These are phyloP conservation scores for Plasmodium cynomolgi DNA, from an alignment of 169 alveolate genomes.

Conservation along the genomic window DNA sequence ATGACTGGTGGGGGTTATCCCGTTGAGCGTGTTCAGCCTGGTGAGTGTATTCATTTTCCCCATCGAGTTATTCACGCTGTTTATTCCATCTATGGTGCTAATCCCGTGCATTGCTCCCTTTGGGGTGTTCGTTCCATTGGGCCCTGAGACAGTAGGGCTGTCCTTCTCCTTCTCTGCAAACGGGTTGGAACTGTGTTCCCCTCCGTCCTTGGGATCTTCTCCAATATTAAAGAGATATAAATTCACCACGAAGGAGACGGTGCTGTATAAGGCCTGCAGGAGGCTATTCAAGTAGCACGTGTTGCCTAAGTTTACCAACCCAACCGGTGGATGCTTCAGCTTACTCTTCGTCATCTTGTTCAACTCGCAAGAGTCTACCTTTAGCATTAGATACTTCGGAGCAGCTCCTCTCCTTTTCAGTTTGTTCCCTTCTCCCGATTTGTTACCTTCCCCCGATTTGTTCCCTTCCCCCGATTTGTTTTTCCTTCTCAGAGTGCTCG, in stretches of 20 bases:
- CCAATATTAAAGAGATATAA: conserved; percentile 6
- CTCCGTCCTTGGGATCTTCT: not conserved
- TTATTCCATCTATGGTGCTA: not conserved
- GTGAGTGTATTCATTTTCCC: not conserved
- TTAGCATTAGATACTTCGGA: conserved; percentile 49
- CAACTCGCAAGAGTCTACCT: not conserved
- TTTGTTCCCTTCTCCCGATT: not conserved
- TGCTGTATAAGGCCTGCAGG: conserved; percentile 95
- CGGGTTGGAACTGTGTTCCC: not conserved
- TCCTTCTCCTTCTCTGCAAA: not conserved
- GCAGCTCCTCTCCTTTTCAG: not conserved
- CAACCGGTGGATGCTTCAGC: conserved; percentile 77
- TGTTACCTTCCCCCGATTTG: not conserved
- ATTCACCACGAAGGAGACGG: conserved; percentile 81
- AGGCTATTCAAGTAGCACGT: conserved; percentile 96
- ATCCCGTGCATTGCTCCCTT: not conserved
- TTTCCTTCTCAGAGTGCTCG: not conserved
- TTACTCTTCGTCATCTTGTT: conserved; percentile 40
- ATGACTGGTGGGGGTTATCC: not conserved
- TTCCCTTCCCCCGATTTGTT: not conserved
- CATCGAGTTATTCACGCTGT: not conserved
- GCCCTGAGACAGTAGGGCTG: not conserved
- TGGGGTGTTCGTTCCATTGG: not conserved
- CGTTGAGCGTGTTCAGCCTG: not conserved
- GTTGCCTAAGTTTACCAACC: conserved; percentile 94